Percentiles rank a stretch among this genome's conserved stretches.
phyloP scores from a whole-genome alignment of 1,284 basidiomycete species.

The Athelia psychrophila region DNA sequence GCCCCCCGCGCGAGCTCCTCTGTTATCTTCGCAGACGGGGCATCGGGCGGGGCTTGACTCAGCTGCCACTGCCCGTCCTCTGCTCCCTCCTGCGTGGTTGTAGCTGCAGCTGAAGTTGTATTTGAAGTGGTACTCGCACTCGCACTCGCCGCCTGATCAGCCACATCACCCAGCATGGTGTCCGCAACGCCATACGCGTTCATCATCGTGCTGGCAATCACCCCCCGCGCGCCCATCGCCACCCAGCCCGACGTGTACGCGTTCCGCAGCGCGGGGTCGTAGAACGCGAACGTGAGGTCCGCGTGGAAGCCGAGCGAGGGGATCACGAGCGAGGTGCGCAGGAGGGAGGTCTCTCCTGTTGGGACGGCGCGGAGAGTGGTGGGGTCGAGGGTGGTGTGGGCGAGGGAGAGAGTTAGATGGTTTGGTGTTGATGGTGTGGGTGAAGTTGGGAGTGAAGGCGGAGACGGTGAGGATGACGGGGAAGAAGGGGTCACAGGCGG shows the following conservation, averaged over 20 bases:
- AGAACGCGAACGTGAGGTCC: conserved; percentile 54
- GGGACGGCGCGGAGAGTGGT: conserved; percentile 48
- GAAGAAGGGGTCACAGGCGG: conserved; percentile 22
- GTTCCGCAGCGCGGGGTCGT: conserved; percentile 54
- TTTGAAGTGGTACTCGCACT: conserved; percentile 16
- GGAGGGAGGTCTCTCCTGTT: conserved; percentile 53
- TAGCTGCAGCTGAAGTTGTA: conserved; percentile 13
- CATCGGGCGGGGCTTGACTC: conserved; percentile 37
- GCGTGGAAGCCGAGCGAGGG: conserved; percentile 88
- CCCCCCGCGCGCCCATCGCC: conserved; percentile 87
- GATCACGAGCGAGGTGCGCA: conserved; percentile 77
- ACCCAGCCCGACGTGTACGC: conserved; percentile 97
- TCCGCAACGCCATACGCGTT: conserved; percentile 85
- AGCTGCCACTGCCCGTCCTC: conserved; percentile 26
- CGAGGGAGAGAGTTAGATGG: conserved; percentile 46
- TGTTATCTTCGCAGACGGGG: conserved; percentile 50
- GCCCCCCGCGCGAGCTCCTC: conserved; percentile 45
- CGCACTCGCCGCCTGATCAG: too few species aligned
- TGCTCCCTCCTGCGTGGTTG: conserved; percentile 5
- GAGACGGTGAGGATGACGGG: not conserved
- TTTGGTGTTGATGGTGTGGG: too few species aligned
- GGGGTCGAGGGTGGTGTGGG: conserved; percentile 59
- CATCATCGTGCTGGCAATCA: conserved; percentile 93
- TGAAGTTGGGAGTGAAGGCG: not conserved
- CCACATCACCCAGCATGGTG: conserved; percentile 59